Evolutionary conservation across 768 basidiomycete species (phyloP), one percentile per base, ranked within the genome.

Genomic region (Amanita inopinata): DNA sequence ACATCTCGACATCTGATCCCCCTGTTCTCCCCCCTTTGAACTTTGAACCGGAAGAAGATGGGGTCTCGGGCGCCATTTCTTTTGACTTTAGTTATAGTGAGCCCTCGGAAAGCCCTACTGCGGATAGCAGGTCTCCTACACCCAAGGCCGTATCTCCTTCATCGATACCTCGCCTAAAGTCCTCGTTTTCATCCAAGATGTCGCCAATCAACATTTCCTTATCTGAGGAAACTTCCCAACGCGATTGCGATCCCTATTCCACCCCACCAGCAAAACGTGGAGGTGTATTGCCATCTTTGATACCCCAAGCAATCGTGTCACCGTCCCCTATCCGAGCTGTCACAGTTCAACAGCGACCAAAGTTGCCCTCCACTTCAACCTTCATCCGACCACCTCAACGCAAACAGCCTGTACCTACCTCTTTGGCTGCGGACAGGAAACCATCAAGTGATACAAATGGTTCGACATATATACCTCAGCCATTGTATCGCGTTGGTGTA

Each of bases 381-480:
- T 72, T 69, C 45, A 67, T 68, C 46, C 70, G 62, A 30, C 69
- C 67, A 44, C 69, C 66, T 10, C 54, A 52, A 46, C 73, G 66
- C 40, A 66, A 62, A 51, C 61, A 67, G 39, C 45, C 58, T 49
- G 48, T 49, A 45, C 53, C 54, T 46, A 46, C 48, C 51, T 36
- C 49, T 46, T 57, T 15, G 14, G 27, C 9, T 18, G n/a, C 41
- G 7, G 20, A 32, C 5, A 31, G 33, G 24, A 33, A 7, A 54
- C 46, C 50, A 43, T 49, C 52, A 52, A 48, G 47, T 46, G 53
- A 47, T 48, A 27, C 63, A 71, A 74, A 78, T 70, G 76, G 78
- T 78, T 80, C 76, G 76, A 65, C 64, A 48, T 67, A 63, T 70
- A 68, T 68, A 57, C 70, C 74, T 64, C 67, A 65, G 56, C 65